A percentile compares a stretch with the other conserved stretches of the same genome.
Conservation (phyloP, 345 rosid species). For the Populus simonii region DNA sequence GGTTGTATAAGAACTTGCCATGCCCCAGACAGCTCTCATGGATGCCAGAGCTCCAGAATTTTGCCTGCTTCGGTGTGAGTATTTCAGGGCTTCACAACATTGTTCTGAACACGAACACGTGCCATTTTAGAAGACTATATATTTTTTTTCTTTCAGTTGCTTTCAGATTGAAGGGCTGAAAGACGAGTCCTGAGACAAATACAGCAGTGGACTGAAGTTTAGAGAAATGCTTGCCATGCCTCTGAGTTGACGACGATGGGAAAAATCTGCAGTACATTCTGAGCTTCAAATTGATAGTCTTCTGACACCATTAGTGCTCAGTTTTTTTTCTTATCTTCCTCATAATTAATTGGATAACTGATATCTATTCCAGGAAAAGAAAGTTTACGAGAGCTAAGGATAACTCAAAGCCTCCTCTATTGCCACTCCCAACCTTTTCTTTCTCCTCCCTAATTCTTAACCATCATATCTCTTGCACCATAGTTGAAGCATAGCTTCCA, state of each 20-base stretch:
- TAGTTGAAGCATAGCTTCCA: neutral
- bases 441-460: neutral
- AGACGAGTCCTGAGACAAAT: neutral
- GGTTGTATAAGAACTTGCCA: neutral
- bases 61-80: neutral
- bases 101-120: neutral
- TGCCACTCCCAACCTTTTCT: neutral
- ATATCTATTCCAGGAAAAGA: too few species aligned
- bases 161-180: neutral
- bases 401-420: neutral
- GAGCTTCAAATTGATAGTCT: neutral
- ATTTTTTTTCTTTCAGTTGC: neutral
- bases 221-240: neutral
- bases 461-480: neutral
- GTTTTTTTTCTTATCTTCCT: neutral
- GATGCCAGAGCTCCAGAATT: neutral
- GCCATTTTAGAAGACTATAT: neutral
- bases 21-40: neutral
- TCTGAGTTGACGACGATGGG: neutral
- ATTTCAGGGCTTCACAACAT: neutral
- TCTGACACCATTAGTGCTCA: neutral
- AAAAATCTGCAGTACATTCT: neutral
- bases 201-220: neutral
- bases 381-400: neutral
- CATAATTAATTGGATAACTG: neutral